phyloP scores from a whole-genome alignment of 176 grass and related monocot genomes.

The Aegilops speltoides region DNA sequence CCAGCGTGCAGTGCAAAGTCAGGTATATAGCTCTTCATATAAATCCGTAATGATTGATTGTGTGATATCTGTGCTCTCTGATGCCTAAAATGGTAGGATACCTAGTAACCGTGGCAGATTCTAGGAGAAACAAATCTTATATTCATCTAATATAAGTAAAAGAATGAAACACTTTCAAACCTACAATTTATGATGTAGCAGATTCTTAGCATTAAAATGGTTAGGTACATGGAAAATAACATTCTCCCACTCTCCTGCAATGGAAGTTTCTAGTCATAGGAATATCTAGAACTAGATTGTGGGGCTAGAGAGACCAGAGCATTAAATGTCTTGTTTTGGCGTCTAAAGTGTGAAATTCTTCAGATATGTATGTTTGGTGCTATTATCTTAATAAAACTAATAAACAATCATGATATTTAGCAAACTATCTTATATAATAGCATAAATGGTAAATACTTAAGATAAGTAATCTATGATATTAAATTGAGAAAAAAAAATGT shows the following conservation, averaged over 20 bases:
- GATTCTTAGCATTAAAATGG: slow-evolving; percentile 29
- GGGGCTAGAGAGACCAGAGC: slow-evolving; percentile 12
- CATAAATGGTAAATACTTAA: not conserved
- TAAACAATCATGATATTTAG: not conserved
- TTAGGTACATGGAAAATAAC: slow-evolving; percentile 30
- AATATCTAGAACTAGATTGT: slow-evolving; percentile 33
- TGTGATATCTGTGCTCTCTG: not conserved
- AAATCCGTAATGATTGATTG: not conserved
- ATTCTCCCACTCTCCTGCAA: not conserved
- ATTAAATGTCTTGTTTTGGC: not conserved
- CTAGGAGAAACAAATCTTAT: not conserved
- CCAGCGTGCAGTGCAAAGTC: slow-evolving; percentile 85
- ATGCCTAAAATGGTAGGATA: slow-evolving; percentile 4
- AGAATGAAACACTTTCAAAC: not conserved
- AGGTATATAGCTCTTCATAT: slow-evolving; percentile 42
- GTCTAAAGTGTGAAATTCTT: not conserved
- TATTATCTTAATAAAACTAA: not conserved
- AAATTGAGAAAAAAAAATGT: not conserved
- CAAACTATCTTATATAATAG: not conserved
- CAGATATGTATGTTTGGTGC: not conserved
- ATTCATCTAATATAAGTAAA: slow-evolving; percentile 10
- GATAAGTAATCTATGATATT: not conserved
- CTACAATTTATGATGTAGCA: slow-evolving; percentile 1
- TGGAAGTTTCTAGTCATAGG: slow-evolving; percentile 13
- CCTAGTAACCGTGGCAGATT: not conserved